Percentiles rank a stretch among this genome's conserved stretches.
phyloP scores from a whole-genome alignment of 192 early-diverging fungal genomes.

The Backusella tuberculispora region DNA sequence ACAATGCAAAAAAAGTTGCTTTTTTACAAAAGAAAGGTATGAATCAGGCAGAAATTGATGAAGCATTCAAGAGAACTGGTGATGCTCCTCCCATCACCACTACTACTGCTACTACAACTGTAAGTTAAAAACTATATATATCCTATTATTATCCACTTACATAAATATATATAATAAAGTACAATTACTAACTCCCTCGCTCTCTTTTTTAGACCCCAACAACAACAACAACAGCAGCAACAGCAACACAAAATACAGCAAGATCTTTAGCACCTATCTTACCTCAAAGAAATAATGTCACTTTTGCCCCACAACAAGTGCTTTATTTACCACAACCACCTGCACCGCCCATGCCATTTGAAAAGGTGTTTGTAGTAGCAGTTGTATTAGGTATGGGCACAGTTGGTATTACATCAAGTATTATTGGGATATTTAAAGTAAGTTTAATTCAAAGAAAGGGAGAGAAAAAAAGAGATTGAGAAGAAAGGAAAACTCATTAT shows the following conservation, averaged over 20 bases:
- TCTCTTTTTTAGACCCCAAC: not conserved
- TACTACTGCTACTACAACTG: not conserved
- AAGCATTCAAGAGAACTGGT: constrained; percentile 50
- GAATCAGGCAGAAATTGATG: constrained; percentile 69
- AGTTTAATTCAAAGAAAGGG: not conserved
- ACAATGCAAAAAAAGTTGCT: constrained; percentile 72
- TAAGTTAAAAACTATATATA: not conserved
- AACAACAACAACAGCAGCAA: not conserved
- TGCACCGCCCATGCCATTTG: constrained; percentile 26
- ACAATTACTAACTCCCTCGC: not conserved
- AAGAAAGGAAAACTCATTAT: not conserved
- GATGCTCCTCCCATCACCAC: not conserved
- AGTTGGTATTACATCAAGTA: constrained; percentile 31
- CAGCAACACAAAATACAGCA: not conserved
- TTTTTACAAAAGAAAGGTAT: constrained; percentile 83
- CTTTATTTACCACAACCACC: constrained; percentile 32
- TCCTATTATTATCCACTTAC: not conserved
- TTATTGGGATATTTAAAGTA: constrained; percentile 44
- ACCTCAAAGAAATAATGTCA: not conserved
- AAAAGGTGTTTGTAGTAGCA: constrained; percentile 33
- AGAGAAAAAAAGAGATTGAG: not conserved
- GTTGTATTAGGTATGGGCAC: constrained; percentile 31
- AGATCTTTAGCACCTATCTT: constrained; percentile 26
- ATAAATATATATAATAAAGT: not conserved
- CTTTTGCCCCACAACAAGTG: constrained; percentile 25